Evolutionary conservation across 2,329 filamentous ascomycete species (phyloP).

Genomic region (Hypoxylon sp.): DNA sequence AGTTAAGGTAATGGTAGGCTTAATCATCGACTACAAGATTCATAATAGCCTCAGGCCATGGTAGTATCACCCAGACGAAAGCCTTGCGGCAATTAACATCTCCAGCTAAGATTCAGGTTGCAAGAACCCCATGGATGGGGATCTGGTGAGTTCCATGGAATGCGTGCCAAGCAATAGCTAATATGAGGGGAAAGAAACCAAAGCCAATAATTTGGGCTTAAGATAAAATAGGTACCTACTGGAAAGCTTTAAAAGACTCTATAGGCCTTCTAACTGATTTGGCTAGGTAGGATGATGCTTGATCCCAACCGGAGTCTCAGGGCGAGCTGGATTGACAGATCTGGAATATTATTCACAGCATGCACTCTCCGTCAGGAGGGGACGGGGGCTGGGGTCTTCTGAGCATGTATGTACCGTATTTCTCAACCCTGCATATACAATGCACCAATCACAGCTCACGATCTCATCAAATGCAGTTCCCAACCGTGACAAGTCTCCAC

Average conservation of each 20-base stretch:
- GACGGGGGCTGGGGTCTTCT: not conserved
- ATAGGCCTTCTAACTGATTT: conserved; percentile 4
- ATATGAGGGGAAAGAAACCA: not conserved
- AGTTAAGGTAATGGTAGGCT: no score
- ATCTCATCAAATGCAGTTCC: conserved; percentile 17
- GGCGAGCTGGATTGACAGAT: conserved; percentile 14
- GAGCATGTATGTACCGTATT: conserved; percentile 1
- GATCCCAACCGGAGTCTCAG: conserved; percentile 11
- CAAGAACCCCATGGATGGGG: not conserved
- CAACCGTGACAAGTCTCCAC: conserved; percentile 38
- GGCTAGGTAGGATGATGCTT: not conserved
- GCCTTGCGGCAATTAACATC: not conserved
- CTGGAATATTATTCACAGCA: conserved; percentile 8
- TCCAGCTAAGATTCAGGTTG: not conserved
- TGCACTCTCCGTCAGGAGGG: not conserved
- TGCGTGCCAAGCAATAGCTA: conserved; percentile 8
- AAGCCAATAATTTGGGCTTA: conserved; percentile 9
- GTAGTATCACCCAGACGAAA: no score
- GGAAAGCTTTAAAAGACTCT: not conserved
- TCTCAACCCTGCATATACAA: conserved; percentile 39
- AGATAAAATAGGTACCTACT: not conserved
- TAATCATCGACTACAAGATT: no score
- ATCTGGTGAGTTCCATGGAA: no score
- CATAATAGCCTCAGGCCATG: no score
- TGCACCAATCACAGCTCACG: conserved; percentile 34